These are phyloP conservation scores for Pycnococcus provasolii DNA, from an alignment of 139 green algal genomes.

Conservation along the genomic window DNA sequence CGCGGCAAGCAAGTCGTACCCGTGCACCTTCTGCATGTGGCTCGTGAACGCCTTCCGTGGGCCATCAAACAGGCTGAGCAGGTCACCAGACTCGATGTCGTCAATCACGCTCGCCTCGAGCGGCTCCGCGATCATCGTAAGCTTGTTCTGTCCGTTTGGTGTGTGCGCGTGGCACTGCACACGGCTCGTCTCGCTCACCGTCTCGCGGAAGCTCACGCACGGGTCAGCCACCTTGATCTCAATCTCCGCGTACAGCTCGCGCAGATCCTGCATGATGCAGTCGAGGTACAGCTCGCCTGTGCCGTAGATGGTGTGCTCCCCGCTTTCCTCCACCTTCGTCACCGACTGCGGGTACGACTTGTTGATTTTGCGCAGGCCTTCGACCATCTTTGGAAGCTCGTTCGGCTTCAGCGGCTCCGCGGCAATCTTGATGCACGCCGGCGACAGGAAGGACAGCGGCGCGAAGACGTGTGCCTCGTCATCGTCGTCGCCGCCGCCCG, in stretches of 20 bases:
- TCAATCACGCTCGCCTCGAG: constrained; percentile 80
- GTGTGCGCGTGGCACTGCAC: constrained; percentile 97
- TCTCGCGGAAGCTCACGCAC: constrained; percentile 73
- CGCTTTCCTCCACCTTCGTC: constrained; percentile 88
- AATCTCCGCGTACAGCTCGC: constrained; percentile 62
- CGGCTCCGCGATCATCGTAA: constrained; percentile 78
- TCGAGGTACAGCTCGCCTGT: constrained; percentile 96
- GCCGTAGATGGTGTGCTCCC: constrained; percentile 92
- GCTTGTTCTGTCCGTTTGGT: constrained; percentile 84
- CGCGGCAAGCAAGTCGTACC: constrained; percentile 90
- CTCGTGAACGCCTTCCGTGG: constrained; percentile 47
- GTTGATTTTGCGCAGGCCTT: constrained; percentile 45
- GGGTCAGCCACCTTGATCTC: constrained; percentile 88
- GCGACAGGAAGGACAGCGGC: constrained; percentile 51
- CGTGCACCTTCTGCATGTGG: constrained; percentile 82
- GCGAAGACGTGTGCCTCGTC: constrained; percentile 65
- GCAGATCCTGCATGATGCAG: constrained; percentile 78
- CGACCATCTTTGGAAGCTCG: constrained; percentile 94
- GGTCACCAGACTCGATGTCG: constrained; percentile 74
- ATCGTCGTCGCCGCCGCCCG: constrained; percentile 30
- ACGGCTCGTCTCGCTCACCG: constrained; percentile 83
- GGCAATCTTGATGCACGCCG: constrained; percentile 84
- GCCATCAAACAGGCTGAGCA: constrained; percentile 49
- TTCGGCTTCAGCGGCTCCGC: constrained; percentile 88
- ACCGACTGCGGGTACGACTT: constrained; percentile 48